Base-by-base conservation (phyloP, 2,329 filamentous ascomycete species). In the Colletotrichum liaoningense region DNA sequence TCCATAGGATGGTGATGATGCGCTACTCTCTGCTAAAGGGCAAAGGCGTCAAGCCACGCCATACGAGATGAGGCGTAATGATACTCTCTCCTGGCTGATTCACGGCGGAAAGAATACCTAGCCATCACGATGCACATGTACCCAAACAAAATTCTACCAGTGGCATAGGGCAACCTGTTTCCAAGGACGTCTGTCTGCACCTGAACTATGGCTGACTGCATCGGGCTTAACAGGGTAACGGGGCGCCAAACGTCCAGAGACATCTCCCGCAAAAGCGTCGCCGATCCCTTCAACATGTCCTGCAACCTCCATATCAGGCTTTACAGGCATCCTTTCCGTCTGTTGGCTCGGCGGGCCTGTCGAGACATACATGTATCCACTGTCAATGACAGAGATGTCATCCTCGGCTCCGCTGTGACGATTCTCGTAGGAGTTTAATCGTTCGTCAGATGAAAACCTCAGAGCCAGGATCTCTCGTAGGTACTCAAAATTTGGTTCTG, bases 11-110 rank as follows among this genome's bases (percentile, higher is more conserved):
- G 42, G 19, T 9, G 16, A 49, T 49, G 19, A 49, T 49, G 42
- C 42, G 42, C 42, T 49, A 49, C 38, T 12, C 38, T 16, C 38
- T 42, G 38, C 38, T n/a, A 38, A 58, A 35, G 60, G 64, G 70
- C n/a, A 35, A 46, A 49, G 30, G n/a, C 16, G 16, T 33, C 65
- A 63, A 72, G 69, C 69, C 69, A 72, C 46, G 42, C 24, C 66
- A 73, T 52, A 67, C 69, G 57, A 67, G 63, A 62, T 57, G 14
- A 62, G 35, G 24, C 30, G 59, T 62, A 19, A n/a, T 3, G 12
- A 8, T 19, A n/a, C 42, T 49, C 19, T 49, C 7, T 9, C 11
- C 1, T 11, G 33, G 11, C 42, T 49, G 16, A 19, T 19, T 42
- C 38, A 42, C 38, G 2, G 38, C 9, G 9, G 30, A 33, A 9